These are phyloP conservation scores for Eimeria zaria DNA, from an alignment of 169 alveolate species.

Conservation along the genomic window DNA sequence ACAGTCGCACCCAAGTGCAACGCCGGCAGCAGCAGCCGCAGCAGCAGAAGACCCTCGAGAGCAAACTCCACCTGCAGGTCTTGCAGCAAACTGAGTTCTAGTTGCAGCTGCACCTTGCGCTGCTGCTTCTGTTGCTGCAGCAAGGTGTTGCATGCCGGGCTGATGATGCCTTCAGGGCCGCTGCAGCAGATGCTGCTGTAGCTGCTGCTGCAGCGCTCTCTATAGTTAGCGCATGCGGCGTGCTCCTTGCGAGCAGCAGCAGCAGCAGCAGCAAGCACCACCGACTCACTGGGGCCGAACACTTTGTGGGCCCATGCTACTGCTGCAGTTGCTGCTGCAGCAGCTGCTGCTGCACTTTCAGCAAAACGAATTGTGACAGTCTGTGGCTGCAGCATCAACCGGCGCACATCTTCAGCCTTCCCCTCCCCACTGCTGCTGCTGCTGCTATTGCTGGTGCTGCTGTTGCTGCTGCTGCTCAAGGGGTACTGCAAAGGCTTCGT, in stretches of 20 bases:
- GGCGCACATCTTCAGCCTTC: slow-evolving; percentile 5
- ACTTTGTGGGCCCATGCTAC: slow-evolving; percentile 61
- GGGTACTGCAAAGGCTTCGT: not conserved
- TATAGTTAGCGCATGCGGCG: not conserved
- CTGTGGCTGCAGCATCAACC: slow-evolving; percentile 67
- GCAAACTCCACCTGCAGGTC: slow-evolving; percentile 34
- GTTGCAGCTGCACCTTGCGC: slow-evolving; percentile 40
- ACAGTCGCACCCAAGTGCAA: slow-evolving; percentile 35
- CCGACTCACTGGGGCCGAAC: not conserved
- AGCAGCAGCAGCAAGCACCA: slow-evolving; percentile 30
- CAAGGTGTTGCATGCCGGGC: not conserved
- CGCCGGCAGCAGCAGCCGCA: slow-evolving; percentile 79
- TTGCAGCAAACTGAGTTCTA: slow-evolving; percentile 20
- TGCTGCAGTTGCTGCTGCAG: slow-evolving; percentile 64
- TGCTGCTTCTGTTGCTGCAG: slow-evolving; percentile 37
- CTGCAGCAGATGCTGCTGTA: slow-evolving; percentile 9
- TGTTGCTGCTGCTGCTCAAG: slow-evolving; percentile 37
- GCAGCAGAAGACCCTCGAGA: slow-evolving; percentile 41
- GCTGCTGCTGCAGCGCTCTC: slow-evolving; percentile 52
- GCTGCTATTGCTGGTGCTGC: not conserved
- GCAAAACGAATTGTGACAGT: not conserved
- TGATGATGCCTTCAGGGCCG: not conserved
- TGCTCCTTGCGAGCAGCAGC: not conserved
- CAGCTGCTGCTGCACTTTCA: slow-evolving; percentile 50
- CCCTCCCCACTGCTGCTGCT: not conserved